A percentile compares a stretch with the other conserved stretches of the same genome.
Conservation (phyloP, 805 yeast species). For the Metschnikowia bowlesiae region DNA sequence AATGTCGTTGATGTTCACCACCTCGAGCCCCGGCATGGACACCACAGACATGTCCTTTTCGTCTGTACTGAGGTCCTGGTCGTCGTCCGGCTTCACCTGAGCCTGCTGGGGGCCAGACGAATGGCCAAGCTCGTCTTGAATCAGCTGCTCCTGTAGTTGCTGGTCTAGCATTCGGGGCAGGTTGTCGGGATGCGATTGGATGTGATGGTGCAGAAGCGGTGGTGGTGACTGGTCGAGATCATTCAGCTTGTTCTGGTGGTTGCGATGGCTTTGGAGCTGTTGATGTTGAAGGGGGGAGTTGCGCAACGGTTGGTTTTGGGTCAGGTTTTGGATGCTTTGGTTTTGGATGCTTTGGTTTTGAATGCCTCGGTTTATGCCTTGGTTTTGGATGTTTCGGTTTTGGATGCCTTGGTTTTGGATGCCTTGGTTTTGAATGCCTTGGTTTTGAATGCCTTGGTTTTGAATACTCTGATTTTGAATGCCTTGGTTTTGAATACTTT, state of each 20-base stretch:
- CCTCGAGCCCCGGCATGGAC: slow-evolving; percentile 17
- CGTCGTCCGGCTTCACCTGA: slow-evolving; percentile 3
- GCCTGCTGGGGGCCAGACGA: not conserved
- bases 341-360: not conserved
- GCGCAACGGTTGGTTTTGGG: not conserved
- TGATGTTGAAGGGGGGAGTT: not conserved
- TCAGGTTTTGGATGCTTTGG: not conserved
- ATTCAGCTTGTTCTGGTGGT: not conserved
- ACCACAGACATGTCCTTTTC: slow-evolving; percentile 8
- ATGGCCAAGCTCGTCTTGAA: not conserved
- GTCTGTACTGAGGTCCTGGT: slow-evolving; percentile 2
- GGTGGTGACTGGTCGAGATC: not conserved
- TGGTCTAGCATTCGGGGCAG: slow-evolving; percentile 1
- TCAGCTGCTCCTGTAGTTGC: slow-evolving; percentile 1
- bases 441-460: not conserved
- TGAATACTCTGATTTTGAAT: not conserved
- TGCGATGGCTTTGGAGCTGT: not conserved
- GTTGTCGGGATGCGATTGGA: not conserved
- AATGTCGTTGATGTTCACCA: slow-evolving; percentile 13
- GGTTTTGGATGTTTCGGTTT: not conserved
- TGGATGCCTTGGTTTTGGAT: not conserved
- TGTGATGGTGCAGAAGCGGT: not conserved
- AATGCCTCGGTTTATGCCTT: not conserved
- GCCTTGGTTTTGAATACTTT: too few relatives aligned
- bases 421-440: not conserved